Conservation (phyloP, 352 stramenopile species). For the Lagenidium giganteum region DNA sequence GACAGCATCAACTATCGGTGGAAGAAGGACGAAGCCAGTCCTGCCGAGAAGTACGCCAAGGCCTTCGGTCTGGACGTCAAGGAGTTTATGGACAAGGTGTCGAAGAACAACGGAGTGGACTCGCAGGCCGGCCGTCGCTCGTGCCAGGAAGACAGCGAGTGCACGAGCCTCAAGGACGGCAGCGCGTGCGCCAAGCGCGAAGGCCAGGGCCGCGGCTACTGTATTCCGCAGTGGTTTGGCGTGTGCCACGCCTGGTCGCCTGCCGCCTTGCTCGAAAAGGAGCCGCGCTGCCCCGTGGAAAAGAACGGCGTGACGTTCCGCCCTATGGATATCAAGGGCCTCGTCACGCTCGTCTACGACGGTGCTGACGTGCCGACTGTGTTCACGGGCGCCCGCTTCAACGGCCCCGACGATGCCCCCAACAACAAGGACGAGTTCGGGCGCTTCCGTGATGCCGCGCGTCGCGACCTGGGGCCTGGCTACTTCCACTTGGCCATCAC, state of each 20-base stretch:
- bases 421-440: background rate
- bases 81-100: slow-evolving; percentile 18
- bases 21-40: slow-evolving; percentile 8
- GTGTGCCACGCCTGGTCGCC: slow-evolving; percentile 4
- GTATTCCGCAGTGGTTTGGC: slow-evolving; percentile 3
- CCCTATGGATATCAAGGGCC: slow-evolving; percentile 14
- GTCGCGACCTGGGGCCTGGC: background rate
- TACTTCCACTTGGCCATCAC: slow-evolving; percentile 9
- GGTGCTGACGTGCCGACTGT: background rate
- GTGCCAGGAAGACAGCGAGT: slow-evolving; percentile 1
- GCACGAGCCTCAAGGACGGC: background rate
- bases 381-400: slow-evolving; percentile 1
- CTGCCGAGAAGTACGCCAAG: slow-evolving; percentile 19
- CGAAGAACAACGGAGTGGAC: slow-evolving; percentile 4
- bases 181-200: background rate
- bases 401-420: background rate
- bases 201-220: slow-evolving; percentile 1
- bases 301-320: slow-evolving; percentile 7
- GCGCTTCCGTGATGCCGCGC: background rate
- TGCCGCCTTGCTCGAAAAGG: background rate
- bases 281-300: background rate
- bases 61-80: slow-evolving; percentile 10
- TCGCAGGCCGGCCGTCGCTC: background rate
- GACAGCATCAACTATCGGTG: slow-evolving; percentile 60
- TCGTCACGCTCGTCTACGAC: slow-evolving; percentile 12